These are phyloP conservation scores for Musa beccarii DNA, from an alignment of 176 grass and related monocot species.

Conservation along the genomic window DNA sequence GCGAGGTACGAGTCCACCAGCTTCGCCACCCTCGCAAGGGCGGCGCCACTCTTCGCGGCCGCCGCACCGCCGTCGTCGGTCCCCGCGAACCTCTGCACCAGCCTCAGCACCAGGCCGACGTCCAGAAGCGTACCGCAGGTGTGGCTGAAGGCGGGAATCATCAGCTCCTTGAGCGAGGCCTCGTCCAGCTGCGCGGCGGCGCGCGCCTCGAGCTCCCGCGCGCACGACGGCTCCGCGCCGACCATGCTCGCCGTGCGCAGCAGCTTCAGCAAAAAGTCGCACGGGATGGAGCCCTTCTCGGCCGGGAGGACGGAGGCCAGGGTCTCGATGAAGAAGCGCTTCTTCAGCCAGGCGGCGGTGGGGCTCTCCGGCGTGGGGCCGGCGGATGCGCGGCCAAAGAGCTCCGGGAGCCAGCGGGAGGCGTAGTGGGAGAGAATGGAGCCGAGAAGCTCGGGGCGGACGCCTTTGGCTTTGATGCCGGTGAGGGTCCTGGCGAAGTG, in stretches of 20 bases:
- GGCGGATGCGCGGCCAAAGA: slow-evolving; percentile 31
- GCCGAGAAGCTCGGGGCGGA: slow-evolving; percentile 59
- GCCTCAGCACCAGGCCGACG: slow-evolving; percentile 65
- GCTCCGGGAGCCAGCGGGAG: slow-evolving; percentile 84
- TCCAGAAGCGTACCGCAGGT: slow-evolving; percentile 63
- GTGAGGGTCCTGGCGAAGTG: slow-evolving; percentile 66
- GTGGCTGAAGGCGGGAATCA: slow-evolving; percentile 83
- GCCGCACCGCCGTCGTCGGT: slow-evolving; percentile 7
- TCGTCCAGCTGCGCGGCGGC: slow-evolving; percentile 62
- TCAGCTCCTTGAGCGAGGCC: slow-evolving; percentile 66
- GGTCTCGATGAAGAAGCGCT: slow-evolving; percentile 76
- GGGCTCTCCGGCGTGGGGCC: slow-evolving; percentile 57
- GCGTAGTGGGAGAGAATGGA: slow-evolving; percentile 84
- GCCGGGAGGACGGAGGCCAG: slow-evolving; percentile 70
- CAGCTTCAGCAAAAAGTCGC: slow-evolving; percentile 76
- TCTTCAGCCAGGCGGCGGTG: slow-evolving; percentile 74
- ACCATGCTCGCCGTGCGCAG: slow-evolving; percentile 76
- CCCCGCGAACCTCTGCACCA: slow-evolving; percentile 47
- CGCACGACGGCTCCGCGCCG: slow-evolving; percentile 48
- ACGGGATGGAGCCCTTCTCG: slow-evolving; percentile 32
- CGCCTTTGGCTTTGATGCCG: slow-evolving; percentile 50
- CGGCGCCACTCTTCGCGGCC: slow-evolving; percentile 35
- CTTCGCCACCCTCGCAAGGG: slow-evolving; percentile 52
- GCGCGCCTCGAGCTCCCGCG: slow-evolving; percentile 64
- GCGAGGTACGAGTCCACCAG: slow-evolving; percentile 85